Evolutionary conservation across 2,329 filamentous ascomycete species (phyloP), one percentile per base, ranked within the genome.

Genomic region (Xylaria arbuscula): DNA sequence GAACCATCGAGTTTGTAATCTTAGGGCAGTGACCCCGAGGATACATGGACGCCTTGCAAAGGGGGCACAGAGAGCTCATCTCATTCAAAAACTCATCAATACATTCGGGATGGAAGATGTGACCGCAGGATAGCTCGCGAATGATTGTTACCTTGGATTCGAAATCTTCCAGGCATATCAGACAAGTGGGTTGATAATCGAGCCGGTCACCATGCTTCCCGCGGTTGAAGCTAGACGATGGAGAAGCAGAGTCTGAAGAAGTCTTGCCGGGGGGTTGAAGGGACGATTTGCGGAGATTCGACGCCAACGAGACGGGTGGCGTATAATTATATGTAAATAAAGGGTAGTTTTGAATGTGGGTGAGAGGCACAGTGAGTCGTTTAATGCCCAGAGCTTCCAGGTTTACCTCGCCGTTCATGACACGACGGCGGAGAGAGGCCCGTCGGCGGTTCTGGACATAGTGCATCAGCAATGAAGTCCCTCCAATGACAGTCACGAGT

Each of bases 51-150:
- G 90, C 88, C 79, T 97, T 98, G 84, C 96, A 99, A 74, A 97
- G 84, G 0, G 96, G 95, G 76, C 96, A 99, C 1, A 98, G 85
- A 19, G 93, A 97, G 77, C 92, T 97, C 76, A 91, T 91, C 63
- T 89, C 86, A 51, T 87, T 85, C 13, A 98, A 84, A 75, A 96
- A 97, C 24, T 90, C 87, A 76, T 98, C 94, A 71, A 98, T 94
- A 76, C 96, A 99, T 72, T 92, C 91, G 0, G 93, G 91, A 73
- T 99, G 95, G 80, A 94, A 99, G 65, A 98, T 95, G 78, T 99
- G 96, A 0, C 92, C 90, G 74, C 96, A 99, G 0, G 93, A 89
- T 2, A 98, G 84, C 80, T 98, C 92, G 64, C 94, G 91, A 64
- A 98, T 94, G 22, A 89, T 87, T 0, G 92, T 91, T 19, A 85